These are phyloP conservation scores for Galerina sulciceps DNA, from an alignment of 768 basidiomycete species.

Conservation along the genomic window DNA sequence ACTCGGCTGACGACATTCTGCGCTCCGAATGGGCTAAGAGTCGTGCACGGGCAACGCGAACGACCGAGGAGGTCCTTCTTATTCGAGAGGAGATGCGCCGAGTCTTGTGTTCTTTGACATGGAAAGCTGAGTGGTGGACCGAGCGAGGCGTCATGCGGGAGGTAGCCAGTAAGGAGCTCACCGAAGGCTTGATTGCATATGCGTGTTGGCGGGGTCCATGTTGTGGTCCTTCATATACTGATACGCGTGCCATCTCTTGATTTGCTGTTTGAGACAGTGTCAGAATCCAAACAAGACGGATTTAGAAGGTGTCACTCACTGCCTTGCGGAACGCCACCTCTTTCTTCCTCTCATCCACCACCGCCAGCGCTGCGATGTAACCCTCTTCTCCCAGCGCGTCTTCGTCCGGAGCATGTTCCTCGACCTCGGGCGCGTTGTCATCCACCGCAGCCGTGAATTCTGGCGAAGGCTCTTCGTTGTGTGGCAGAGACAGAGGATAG, in stretches of 20 bases:
- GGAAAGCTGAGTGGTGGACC: neutral
- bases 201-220: neutral
- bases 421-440: neutral
- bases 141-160: too few species aligned
- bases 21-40: conserved; percentile 26
- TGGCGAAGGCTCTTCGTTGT: neutral
- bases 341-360: neutral
- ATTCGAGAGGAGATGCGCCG: conserved; percentile 20
- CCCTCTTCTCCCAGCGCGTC: neutral
- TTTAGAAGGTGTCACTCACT: neutral
- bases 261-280: conserved; percentile 2
- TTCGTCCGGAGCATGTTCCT: neutral
- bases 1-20: conserved; percentile 18
- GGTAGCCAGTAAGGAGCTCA: neutral
- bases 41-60: conserved; percentile 8
- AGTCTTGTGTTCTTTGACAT: neutral
- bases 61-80: conserved; percentile 24
- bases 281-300: neutral
- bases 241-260: conserved; percentile 1
- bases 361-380: neutral
- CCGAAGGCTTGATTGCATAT: too few species aligned
- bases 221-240: neutral
- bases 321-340: neutral
- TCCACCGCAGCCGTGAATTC: neutral
- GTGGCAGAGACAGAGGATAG: conserved; percentile 4